These are phyloP conservation scores for Sugiyamaella marilandica DNA, from an alignment of 805 yeast genomes.

Conservation along the genomic window DNA sequence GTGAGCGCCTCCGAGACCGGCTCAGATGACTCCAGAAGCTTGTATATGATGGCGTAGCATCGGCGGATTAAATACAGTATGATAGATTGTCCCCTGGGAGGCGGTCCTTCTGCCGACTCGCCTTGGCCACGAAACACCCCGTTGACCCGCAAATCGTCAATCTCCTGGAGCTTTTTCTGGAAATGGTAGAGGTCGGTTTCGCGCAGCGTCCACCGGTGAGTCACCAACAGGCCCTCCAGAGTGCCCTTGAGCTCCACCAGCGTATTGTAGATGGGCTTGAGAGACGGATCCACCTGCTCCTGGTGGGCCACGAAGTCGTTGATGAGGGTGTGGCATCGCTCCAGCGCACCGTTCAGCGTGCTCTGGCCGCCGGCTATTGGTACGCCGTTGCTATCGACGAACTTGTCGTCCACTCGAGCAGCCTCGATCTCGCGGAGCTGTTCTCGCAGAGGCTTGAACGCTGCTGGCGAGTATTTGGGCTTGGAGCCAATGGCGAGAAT, in stretches of 20 bases:
- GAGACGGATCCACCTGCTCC: slow-evolving; percentile 40
- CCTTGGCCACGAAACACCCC: slow-evolving; percentile 45
- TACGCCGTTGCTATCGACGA: slow-evolving; percentile 32
- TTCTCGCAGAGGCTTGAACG: slow-evolving; percentile 34
- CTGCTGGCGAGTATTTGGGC: slow-evolving; percentile 32
- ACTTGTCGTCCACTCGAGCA: slow-evolving; percentile 54
- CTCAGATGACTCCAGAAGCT: slow-evolving; percentile 84
- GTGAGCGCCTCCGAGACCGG: slow-evolving; percentile 93
- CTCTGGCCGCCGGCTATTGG: slow-evolving; percentile 27
- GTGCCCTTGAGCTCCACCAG: slow-evolving; percentile 63
- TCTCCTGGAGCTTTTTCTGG: slow-evolving; percentile 65
- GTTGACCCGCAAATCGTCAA: slow-evolving; percentile 66
- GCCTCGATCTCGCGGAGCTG: slow-evolving; percentile 43
- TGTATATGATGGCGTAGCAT: slow-evolving; percentile 86
- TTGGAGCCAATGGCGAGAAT: slow-evolving; percentile 50
- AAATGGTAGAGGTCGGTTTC: slow-evolving; percentile 89
- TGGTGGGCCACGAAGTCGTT: slow-evolving; percentile 57
- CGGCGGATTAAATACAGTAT: slow-evolving; percentile 77
- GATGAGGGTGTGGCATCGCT: slow-evolving; percentile 74
- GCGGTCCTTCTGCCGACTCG: slow-evolving; percentile 17
- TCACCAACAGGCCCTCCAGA: slow-evolving; percentile 76
- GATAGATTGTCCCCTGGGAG: slow-evolving; percentile 36
- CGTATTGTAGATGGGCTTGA: slow-evolving; percentile 57
- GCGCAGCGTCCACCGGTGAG: slow-evolving; percentile 96
- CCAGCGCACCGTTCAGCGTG: slow-evolving; percentile 44